Base-by-base conservation (phyloP, 2,329 filamentous ascomycete species). In the Diaporthe sp. region DNA sequence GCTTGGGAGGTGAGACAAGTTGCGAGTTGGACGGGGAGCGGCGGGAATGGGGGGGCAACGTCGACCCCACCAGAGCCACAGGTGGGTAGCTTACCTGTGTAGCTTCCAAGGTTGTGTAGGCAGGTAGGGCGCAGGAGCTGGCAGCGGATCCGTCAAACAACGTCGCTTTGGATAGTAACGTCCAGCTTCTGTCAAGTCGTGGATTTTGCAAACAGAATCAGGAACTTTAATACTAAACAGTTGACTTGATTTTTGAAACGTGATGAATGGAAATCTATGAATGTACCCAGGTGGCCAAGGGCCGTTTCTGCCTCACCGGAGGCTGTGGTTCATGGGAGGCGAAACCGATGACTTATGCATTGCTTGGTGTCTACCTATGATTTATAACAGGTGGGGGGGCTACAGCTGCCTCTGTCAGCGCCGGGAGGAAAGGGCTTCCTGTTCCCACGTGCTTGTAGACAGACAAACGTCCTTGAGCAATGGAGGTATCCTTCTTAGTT, bases 31-130 rank as follows among this genome's bases (percentile, higher is more conserved):
- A 64, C 35, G 64, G 61, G 7, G 42, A 30, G 25, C 33, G 47
- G 52, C 10, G 52, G 72, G 47, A 55, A 58, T 57, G 67, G 58
- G 68, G 35, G 40, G 64, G 71, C 47, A 70, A 52, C 45, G 19
- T 73, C 50, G 66, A 75, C 74, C 74, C 74, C 74, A 75, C 74
- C 47, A 72, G 67, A 47, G 28, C 17, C 19, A 45, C 54, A 28
- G 33, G 30, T 33, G 15, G 38, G 42, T 54, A 52, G 67, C 67
- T 70, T 70, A 47, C 33, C 52, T 70, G 38, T 40, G 30, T 71
- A 71, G 52, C 58, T 64, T 30, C 58, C 38, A 64, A 33, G 17
- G 38, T 9, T 22, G 30, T n/a, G 9, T n/a, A n/a, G 22, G 35
- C 10, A 1, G 17, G 40, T 22, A 58, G 57, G 55, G 55, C 55